Percentiles rank a stretch among this genome's conserved stretches.
Conservation (phyloP, 75 land plant species). For the Adiantum capillusveneris region DNA sequence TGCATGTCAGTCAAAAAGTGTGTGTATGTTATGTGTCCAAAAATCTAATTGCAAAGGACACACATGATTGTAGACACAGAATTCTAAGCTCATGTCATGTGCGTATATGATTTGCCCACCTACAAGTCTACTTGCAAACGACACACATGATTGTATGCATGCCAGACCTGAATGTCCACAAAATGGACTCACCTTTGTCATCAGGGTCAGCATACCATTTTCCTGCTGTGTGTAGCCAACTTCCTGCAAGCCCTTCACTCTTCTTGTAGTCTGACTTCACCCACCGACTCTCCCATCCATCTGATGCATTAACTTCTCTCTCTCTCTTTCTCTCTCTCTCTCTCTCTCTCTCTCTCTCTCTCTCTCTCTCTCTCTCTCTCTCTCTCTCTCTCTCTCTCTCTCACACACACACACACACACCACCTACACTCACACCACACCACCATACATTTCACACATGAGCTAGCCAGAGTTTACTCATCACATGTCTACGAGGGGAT, state of each 20-base stretch:
- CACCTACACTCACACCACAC: no score
- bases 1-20: no score
- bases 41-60: no score
- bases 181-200: slow-evolving; percentile 51
- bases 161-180: neutral
- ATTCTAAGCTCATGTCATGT: neutral
- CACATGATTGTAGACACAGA: no score
- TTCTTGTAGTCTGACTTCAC: slow-evolving; percentile 69
- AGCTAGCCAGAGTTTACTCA: no score
- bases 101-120: neutral
- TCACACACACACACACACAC: no score
- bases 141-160: neutral
- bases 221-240: slow-evolving; percentile 73
- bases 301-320: slow-evolving; percentile 16
- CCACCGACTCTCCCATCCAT: slow-evolving; percentile 77
- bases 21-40: no score
- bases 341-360: no score
- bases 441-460: no score
- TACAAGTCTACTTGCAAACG: slow-evolving; percentile 5
- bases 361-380: no score
- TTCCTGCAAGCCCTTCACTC: slow-evolving; percentile 59
- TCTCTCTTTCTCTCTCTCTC: neutral
- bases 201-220: slow-evolving; percentile 73
- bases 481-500: no score
- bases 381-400: neutral